A percentile compares a stretch with the other conserved stretches of the same genome.
Evolutionary conservation across 768 basidiomycete genomes (phyloP).

Genomic region (Lyophyllum semitale): DNA sequence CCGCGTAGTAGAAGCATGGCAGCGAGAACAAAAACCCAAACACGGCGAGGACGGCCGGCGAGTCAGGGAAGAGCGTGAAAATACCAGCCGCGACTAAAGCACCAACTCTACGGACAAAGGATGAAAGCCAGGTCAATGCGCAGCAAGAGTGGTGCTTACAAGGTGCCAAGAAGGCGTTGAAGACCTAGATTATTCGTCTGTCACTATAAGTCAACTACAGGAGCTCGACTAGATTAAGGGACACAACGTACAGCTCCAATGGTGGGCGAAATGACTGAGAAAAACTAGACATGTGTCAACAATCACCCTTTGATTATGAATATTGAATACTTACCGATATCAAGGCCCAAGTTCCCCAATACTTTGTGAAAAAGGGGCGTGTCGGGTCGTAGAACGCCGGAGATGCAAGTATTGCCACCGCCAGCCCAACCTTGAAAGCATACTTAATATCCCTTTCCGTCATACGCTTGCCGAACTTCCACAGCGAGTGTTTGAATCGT

Average conservation of each 20-base stretch:
- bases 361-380: constrained; percentile 75
- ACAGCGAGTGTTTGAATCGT: constrained; percentile 67
- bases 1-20: constrained; percentile 92
- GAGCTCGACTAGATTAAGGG: background rate
- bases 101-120: constrained; percentile 55
- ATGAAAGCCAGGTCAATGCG: constrained; percentile 8
- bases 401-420: constrained; percentile 77
- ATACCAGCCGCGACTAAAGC: constrained; percentile 73
- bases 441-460: constrained; percentile 81
- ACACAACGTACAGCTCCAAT: constrained; percentile 69
- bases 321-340: constrained; percentile 66
- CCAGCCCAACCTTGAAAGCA: constrained; percentile 85
- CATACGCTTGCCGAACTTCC: constrained; percentile 67
- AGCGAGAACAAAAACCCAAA: constrained; percentile 90
- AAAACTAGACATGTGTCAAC: constrained; percentile 51
- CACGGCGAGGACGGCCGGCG: constrained; percentile 70
- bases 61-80: constrained; percentile 76
- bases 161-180: constrained; percentile 83
- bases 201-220: constrained; percentile 6
- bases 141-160: constrained; percentile 50
- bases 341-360: constrained; percentile 93
- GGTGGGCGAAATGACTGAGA: constrained; percentile 89
- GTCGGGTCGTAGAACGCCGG: constrained; percentile 88
- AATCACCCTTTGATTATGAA: background rate
- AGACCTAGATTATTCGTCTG: constrained; percentile 86